A percentile compares a stretch with the other conserved stretches of the same genome.
Conservation (phyloP, 148 eudicot genomes). For the Polygonum maritimum region DNA sequence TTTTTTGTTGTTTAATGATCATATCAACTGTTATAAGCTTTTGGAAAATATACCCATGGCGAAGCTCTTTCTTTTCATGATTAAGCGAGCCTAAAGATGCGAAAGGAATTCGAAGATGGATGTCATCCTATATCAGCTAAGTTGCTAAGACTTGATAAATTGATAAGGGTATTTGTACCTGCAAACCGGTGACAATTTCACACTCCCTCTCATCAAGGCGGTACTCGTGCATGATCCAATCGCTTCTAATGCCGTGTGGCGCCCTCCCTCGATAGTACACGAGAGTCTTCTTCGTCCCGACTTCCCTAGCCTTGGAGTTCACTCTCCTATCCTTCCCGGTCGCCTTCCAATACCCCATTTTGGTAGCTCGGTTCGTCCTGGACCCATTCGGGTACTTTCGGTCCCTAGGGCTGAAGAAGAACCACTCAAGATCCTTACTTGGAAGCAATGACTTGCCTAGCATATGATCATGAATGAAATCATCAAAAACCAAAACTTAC, state of each 20-base stretch:
- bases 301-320: conserved; percentile 29
- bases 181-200: conserved; percentile 22
- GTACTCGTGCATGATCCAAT: conserved; percentile 70
- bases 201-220: conserved; percentile 37
- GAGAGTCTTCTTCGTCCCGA: conserved; percentile 56
- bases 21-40: no score
- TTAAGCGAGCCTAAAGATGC: not conserved
- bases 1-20: not conserved
- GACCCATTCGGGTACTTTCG: conserved; percentile 63
- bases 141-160: not conserved
- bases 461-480: not conserved
- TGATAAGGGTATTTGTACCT: conserved; percentile 13
- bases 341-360: conserved; percentile 60
- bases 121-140: no score
- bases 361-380: conserved; percentile 56
- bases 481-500: not conserved
- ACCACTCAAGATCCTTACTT: conserved; percentile 65
- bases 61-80: not conserved
- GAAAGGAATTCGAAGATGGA: not conserved
- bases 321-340: conserved; percentile 61
- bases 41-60: no score
- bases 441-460: conserved; percentile 53
- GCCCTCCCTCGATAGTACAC: conserved; percentile 64
- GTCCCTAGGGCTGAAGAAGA: conserved; percentile 53
- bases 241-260: conserved; percentile 52